These are phyloP conservation scores for Phytophthora pisi DNA, from an alignment of 352 stramenopile genomes.

Conservation along the genomic window DNA sequence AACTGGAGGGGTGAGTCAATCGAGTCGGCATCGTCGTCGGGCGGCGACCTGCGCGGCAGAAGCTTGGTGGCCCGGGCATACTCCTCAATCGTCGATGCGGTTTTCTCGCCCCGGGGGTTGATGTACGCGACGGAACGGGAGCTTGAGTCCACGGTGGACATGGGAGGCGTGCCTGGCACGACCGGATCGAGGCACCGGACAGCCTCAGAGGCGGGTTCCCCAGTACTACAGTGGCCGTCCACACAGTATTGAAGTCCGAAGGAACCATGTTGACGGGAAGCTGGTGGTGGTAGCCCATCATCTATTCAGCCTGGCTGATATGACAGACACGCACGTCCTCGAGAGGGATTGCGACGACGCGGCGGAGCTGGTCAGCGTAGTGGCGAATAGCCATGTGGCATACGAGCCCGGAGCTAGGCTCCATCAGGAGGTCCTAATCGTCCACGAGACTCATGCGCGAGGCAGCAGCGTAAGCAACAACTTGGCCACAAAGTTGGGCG, in stretches of 20 bases:
- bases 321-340: constrained; percentile 6
- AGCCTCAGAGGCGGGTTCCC: neutral
- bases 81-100: too few relatives aligned
- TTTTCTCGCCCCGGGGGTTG: too few relatives aligned
- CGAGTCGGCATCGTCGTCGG: too few relatives aligned
- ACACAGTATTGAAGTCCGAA: neutral
- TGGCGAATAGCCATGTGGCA: neutral
- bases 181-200: neutral
- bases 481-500: neutral
- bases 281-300: constrained; percentile 3
- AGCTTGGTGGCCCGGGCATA: too few relatives aligned
- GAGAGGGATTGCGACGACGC: neutral
- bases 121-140: too few relatives aligned
- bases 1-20: too few relatives aligned
- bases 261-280: neutral
- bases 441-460: neutral
- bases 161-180: too few relatives aligned
- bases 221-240: neutral
- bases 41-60: too few relatives aligned
- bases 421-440: neutral
- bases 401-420: neutral
- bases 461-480: neutral
- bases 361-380: neutral
- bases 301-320: constrained; percentile 4
- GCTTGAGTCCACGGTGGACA: too few relatives aligned